Percentiles rank a stretch among this genome's conserved stretches.
These are phyloP conservation scores for Fusarium buharicum DNA, from an alignment of 2,329 filamentous ascomycete genomes.

Conservation along the genomic window DNA sequence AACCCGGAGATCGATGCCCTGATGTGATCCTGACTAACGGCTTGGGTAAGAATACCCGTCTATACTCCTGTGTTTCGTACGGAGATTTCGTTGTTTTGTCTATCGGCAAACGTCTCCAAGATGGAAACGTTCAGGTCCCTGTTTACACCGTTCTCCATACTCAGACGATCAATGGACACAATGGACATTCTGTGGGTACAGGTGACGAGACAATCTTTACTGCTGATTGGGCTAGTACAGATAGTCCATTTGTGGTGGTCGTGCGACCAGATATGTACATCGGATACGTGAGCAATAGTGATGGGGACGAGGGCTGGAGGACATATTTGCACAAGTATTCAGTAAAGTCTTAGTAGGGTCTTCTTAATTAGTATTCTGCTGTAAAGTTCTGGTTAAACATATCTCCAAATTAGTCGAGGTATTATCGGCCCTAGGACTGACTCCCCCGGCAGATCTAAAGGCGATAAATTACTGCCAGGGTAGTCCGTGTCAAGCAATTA, in stretches of 20 bases:
- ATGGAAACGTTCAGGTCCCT: background rate
- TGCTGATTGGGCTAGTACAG: conserved; percentile 11
- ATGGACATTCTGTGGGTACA: background rate
- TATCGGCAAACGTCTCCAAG: background rate
- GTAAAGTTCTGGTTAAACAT: too few relatives aligned
- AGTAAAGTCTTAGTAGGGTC: too few relatives aligned
- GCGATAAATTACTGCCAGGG: too few relatives aligned
- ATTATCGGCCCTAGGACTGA: too few relatives aligned
- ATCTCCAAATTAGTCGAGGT: too few relatives aligned
- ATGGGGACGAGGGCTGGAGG: conserved; percentile 15
- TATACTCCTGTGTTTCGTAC: conserved; percentile 11
- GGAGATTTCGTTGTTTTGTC: conserved; percentile 7
- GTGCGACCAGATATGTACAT: conserved; percentile 40
- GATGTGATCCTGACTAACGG: conserved; percentile 2
- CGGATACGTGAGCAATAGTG: conserved; percentile 12
- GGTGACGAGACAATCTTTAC: background rate
- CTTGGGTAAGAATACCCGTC: conserved; percentile 1
- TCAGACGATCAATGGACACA: background rate
- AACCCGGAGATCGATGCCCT: conserved; percentile 29
- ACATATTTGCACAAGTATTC: conserved; percentile 14
- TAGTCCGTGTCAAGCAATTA: too few relatives aligned
- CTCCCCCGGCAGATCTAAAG: too few relatives aligned
- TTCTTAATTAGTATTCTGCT: too few relatives aligned
- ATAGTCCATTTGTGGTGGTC: conserved; percentile 3
- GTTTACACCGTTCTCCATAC: conserved; percentile 6